These are phyloP conservation scores for Podila verticillata DNA, from an alignment of 192 early-diverging fungal species.

Conservation along the genomic window DNA sequence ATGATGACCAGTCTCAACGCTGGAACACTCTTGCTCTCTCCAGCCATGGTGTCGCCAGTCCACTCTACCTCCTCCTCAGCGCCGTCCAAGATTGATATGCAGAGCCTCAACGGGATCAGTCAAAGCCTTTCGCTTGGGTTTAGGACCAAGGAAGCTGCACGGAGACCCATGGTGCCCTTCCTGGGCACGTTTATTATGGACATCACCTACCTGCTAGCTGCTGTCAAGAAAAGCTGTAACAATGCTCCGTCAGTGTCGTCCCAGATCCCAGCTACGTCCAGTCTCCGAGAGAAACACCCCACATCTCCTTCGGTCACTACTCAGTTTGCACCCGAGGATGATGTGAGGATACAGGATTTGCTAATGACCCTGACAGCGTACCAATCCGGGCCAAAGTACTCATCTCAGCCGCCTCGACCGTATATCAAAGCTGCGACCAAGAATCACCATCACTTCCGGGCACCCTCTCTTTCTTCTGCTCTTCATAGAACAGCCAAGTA, in stretches of 20 bases:
- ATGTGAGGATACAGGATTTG: constrained; percentile 68
- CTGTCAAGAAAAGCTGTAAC: constrained; percentile 60
- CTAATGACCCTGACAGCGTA: constrained; percentile 64
- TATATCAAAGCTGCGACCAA: constrained; percentile 62
- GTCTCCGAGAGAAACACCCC: constrained; percentile 23
- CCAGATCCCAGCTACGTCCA: constrained; percentile 32
- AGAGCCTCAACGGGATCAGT: constrained; percentile 30
- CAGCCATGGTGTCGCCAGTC: constrained; percentile 20
- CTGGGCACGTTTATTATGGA: constrained; percentile 82
- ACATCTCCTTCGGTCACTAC: constrained; percentile 17
- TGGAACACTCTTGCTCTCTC: constrained; percentile 22
- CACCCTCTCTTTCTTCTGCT: constrained; percentile 58
- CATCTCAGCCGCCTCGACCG: constrained; percentile 54
- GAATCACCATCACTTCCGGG: constrained; percentile 60
- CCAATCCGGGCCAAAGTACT: constrained; percentile 66
- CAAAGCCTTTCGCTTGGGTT: constrained; percentile 30
- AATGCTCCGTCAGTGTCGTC: constrained; percentile 28
- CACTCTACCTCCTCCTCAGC: constrained; percentile 2
- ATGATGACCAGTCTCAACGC: constrained; percentile 55
- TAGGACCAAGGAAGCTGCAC: constrained; percentile 41
- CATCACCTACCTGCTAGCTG: constrained; percentile 75
- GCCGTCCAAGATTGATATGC: constrained; percentile 17
- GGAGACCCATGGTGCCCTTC: constrained; percentile 75
- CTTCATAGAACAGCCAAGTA: constrained; percentile 55
- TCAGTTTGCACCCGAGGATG: constrained; percentile 52